phyloP scores from a whole-genome alignment of 2,329 filamentous ascomycete species.

The Talaromyces islandicus region DNA sequence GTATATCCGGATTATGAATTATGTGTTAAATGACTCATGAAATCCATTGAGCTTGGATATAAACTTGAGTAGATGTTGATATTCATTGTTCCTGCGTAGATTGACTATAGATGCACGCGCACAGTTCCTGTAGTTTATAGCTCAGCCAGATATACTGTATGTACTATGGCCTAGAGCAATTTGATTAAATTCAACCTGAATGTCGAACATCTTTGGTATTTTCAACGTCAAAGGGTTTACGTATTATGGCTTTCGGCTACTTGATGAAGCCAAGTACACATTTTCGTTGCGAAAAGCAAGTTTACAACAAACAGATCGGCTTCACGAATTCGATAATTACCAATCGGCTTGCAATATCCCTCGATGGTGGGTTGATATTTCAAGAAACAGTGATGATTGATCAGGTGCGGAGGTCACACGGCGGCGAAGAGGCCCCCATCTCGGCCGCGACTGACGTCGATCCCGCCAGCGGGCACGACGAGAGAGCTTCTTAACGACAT shows the following conservation, averaged over 20 bases:
- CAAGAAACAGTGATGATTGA: background rate
- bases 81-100: background rate
- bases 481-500: background rate
- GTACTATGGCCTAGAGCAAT: background rate
- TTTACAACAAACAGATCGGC: background rate
- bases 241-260: background rate
- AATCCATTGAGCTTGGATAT: background rate
- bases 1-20: background rate
- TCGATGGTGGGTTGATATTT: background rate
- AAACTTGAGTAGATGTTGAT: background rate
- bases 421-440: background rate
- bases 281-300: background rate
- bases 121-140: background rate
- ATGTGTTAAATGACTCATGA: background rate
- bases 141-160: background rate
- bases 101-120: background rate
- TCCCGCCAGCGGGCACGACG: background rate
- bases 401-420: background rate
- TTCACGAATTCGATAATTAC: background rate
- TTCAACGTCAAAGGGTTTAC: background rate
- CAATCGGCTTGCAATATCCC: background rate
- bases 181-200: background rate
- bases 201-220: background rate
- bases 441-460: background rate
- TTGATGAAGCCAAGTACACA: background rate